Base-by-base conservation (phyloP, 2,329 filamentous ascomycete genomes). In the Tolypocladium tundrense region DNA sequence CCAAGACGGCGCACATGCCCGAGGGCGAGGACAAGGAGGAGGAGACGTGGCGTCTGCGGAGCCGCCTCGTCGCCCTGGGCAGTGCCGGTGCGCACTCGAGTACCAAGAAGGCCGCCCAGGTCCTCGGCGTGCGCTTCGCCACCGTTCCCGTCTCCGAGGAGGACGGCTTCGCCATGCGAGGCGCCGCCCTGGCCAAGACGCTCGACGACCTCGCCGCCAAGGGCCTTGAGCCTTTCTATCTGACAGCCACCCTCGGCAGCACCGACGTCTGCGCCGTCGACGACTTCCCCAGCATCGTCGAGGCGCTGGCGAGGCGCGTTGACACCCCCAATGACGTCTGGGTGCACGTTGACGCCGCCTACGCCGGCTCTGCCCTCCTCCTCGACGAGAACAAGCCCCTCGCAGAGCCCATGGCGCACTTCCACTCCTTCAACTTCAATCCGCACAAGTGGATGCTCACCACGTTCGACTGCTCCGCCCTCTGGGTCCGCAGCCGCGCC, bases 391-490 rank as follows among this genome's bases (percentile, higher is more conserved):
- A 89, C 72, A 88, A 91, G 58, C 79, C 87, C 63, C 79, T 91
- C 54, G 79, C 86, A 1, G 68, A 76, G 27, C 75, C 83, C 10
- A 79, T 93, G 55, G 75, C 78, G 1, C 74, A 78, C 27, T 91
- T 96, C 69, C 89, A 96, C 76, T 91, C 87, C 62, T 96, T 96
- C 80, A 87, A 96, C 73, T 85, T 93, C 77, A 97, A 97, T 77
- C 88, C 96, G 83, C 92, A 97, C 80, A 97, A 97, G 77, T 97
- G 93, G 93, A 80, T 97, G 53, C 84, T 97, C 21, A 91, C 91
- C 58, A 96, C 96, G 73, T 97, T 97, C 67, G 93, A 97, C 71
- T 82, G 79, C 66, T 91, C 88, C 57, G 88, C 88, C 63, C 80
- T 96, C 52, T 97, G 85, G 74, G 85, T 97, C 54, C 86, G 87